A percentile compares a stretch with the other conserved stretches of the same genome.
phyloP scores from a whole-genome alignment of 495 filamentous ascomycete genomes.

The Pseudotulostoma volvatum region DNA sequence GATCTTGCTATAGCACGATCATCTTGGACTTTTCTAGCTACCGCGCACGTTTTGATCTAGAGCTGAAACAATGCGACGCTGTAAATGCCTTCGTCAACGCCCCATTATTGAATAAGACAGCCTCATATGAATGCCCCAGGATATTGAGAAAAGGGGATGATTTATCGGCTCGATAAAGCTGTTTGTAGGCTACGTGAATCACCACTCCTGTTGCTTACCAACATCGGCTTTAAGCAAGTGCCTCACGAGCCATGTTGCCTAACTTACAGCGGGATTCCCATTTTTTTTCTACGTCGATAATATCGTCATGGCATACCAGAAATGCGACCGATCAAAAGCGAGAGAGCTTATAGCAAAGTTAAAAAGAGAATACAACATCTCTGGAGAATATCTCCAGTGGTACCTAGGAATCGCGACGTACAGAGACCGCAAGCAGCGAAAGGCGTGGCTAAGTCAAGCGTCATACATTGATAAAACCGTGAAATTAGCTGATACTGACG shows the following conservation, averaged over 20 bases:
- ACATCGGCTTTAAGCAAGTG: not conserved
- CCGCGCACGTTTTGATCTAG: slow-evolving; percentile 8
- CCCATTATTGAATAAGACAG: not conserved
- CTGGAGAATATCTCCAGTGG: too few species aligned
- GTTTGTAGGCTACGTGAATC: not conserved
- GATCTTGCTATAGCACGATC: too few species aligned
- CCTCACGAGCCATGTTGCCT: not conserved
- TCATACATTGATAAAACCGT: too few species aligned
- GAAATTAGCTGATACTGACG: too few species aligned
- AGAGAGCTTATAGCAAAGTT: not conserved
- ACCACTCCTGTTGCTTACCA: not conserved
- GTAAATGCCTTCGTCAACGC: slow-evolving; percentile 3
- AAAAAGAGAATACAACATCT: not conserved
- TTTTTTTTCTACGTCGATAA: not conserved
- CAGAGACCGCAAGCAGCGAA: too few species aligned
- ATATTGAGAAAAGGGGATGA: not conserved
- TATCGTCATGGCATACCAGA: not conserved
- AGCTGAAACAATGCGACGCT: slow-evolving; percentile 8
- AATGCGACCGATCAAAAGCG: not conserved
- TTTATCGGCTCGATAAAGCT: not conserved
- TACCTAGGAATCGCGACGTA: too few species aligned
- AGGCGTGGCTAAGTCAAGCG: too few species aligned
- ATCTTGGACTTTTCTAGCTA: too few species aligned
- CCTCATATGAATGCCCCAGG: not conserved
- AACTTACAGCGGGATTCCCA: not conserved